Evolutionary conservation across 306 rosid genomes (phyloP), one percentile per base, ranked within the genome.

Genomic region (Prunus kanzakura): DNA sequence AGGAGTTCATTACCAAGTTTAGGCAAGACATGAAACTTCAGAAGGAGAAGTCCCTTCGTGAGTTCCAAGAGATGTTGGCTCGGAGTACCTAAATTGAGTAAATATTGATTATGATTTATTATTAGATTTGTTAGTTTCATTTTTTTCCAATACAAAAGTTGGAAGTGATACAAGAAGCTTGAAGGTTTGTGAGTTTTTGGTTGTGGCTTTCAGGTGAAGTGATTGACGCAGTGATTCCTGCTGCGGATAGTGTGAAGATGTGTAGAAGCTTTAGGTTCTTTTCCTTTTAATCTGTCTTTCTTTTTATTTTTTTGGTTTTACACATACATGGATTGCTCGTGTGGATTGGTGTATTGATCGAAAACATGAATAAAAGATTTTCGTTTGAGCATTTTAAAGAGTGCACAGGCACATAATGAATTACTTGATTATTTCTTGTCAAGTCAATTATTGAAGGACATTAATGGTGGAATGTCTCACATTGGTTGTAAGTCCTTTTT

Each of bases 1-100:
- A 92, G 75, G 93, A 88, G 64, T 92, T 92, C 78, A 90, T 92
- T 47, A 52, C 70, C 67, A 92, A 85, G 73, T 83, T 90, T 68
- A 85, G 85, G 71, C 76, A 71, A 72, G 88, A 87, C 8, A 87
- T 87, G 80, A 80, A 71, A 76, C 85, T 87, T 15, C 87, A 87
- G 72, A 87, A 85, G 78, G 91, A 85, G 69, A 87, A 70, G 46
- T 87, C 91, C 8, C 32, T 77, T 58, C 81, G 74, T 8, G 87
- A 87, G 55, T 82, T 74, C 43, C 82, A 87, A 38, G 80, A 82
- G 88, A 87, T 80, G 88, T 71, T 84, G 55, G 85, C 71, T 7
- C 81, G 88, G 1, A 25, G 91, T 66, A 2, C 82, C 18, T 87
- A 77, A 77, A 9, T 69, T 9, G 29, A 70, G 11, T 51, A 10